A percentile compares a stretch with the other conserved stretches of the same genome.
phyloP scores from a whole-genome alignment of 2,329 filamentous ascomycete species.

The Triangularia setosa region DNA sequence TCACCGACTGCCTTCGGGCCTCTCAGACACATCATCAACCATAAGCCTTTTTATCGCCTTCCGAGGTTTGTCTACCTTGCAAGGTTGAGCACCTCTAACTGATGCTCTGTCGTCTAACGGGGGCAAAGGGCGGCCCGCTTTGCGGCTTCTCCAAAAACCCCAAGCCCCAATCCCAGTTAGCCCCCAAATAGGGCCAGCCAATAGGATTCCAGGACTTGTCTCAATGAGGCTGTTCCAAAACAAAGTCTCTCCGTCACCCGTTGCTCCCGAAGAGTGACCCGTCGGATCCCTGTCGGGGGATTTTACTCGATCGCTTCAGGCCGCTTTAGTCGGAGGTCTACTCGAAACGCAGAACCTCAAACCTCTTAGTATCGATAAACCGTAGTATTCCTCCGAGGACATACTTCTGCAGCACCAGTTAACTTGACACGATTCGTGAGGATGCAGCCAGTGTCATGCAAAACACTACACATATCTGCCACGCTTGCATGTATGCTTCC shows the following conservation, averaged over 20 bases:
- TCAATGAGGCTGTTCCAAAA: constrained; percentile 26
- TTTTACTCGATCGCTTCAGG: constrained; percentile 28
- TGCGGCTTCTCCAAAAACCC: not conserved
- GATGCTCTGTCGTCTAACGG: not conserved
- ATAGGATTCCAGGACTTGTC: constrained; percentile 16
- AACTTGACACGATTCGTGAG: not conserved
- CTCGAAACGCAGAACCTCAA: not conserved
- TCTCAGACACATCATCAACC: not conserved
- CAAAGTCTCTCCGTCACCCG: constrained; percentile 23
- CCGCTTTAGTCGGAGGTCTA: constrained; percentile 18
- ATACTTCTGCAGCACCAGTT: not conserved
- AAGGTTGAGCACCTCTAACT: not conserved
- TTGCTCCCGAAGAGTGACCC: constrained; percentile 24
- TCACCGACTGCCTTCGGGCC: too few relatives aligned
- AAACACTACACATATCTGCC: not conserved
- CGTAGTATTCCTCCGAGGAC: not conserved
- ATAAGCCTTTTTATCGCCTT: not conserved
- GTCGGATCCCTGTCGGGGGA: constrained; percentile 24
- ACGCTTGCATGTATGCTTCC: not conserved
- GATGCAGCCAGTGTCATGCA: not conserved
- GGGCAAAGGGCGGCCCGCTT: not conserved
- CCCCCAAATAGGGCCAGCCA: constrained; percentile 23
- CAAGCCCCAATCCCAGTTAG: constrained; percentile 3
- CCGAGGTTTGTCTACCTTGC: not conserved
- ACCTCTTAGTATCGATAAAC: not conserved